These are phyloP conservation scores for Chytriomyces sp. DNA, from an alignment of 192 early-diverging fungal genomes.

Conservation along the genomic window DNA sequence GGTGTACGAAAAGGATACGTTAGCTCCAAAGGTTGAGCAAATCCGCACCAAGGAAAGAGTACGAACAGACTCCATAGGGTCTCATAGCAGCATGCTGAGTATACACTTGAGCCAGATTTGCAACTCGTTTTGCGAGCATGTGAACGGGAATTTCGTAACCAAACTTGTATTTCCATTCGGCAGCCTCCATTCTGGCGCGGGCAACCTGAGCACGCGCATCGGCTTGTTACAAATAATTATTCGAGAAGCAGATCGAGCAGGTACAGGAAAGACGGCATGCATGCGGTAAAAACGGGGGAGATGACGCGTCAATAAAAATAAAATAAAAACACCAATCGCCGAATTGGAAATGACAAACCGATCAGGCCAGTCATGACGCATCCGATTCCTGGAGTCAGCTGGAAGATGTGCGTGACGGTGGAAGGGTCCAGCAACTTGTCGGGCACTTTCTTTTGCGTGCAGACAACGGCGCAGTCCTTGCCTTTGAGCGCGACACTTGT, in stretches of 20 bases:
- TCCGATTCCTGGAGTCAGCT: constrained; percentile 89
- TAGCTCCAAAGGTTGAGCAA: no score
- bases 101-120: constrained; percentile 98
- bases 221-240: no score
- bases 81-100: constrained; percentile 99
- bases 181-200: constrained; percentile 93
- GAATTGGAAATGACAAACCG: constrained; percentile 48
- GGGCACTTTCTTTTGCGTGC: constrained; percentile 97
- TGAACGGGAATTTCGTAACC: constrained; percentile 97
- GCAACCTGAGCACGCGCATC: constrained; percentile 24
- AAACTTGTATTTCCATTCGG: constrained; percentile 98
- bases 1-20: constrained; percentile 17
- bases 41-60: no score
- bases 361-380: constrained; percentile 98
- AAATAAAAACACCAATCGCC: no score
- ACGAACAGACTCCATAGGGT: constrained; percentile 92
- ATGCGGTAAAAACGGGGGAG: no score
- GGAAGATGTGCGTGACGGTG: constrained; percentile 91
- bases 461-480: constrained; percentile 91
- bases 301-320: no score
- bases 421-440: constrained; percentile 96
- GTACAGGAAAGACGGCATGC: no score
- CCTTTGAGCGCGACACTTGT: constrained; percentile 96
- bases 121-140: constrained; percentile 96
- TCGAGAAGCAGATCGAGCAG: no score